Evolutionary conservation across 2,329 filamentous ascomycete species (phyloP), one percentile per base, ranked within the genome.

Genomic region (Fusarium xyrophilum): DNA sequence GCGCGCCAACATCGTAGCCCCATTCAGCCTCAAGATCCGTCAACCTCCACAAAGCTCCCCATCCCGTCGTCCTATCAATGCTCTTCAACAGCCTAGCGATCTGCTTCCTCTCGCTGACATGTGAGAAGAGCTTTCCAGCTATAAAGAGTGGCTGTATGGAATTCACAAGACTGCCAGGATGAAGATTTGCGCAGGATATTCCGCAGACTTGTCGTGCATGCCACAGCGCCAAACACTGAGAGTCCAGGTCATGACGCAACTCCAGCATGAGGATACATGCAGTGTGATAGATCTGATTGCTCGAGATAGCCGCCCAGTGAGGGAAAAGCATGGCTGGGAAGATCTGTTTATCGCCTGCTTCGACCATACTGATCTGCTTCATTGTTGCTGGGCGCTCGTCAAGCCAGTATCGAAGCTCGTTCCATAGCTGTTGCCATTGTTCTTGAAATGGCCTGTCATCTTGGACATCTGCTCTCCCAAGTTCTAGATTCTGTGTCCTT

Each of bases 211-310:
- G 78, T 27, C 82, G 78, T 0, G 82, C 83, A 69, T 85, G 83
- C 83, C 38, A 72, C 21, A 62, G 36, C 36, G 83, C 83, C 5
- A 71, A 50, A 4, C 69, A 70, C 12, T 78, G 60, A 9, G 64
- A 63, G 9, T 74, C 65, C 7, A 71, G 11, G 10, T 63, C 60
- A 21, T 82, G 80, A 27, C 76, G 78, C 52, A 80, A 79, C 40
- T 83, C 81, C 1, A 86, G 72, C 61, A 86, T 76, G 7, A 85
- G 68, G 4, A 86, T 80, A 54, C 81, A 83, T 7, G 83, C 79
- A 0, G 84, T 82, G 54, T 86, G 84, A 33, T 85, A 85, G 0
- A 85, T 75, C 53, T 85, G 84, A 54, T 85, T 86, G 2, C 82
- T 81, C 0, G 83, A 85, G 5, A 86, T 85, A 6, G 83, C 83